Base-by-base conservation (phyloP, 805 yeast genomes). In the Candida gorgasii region DNA sequence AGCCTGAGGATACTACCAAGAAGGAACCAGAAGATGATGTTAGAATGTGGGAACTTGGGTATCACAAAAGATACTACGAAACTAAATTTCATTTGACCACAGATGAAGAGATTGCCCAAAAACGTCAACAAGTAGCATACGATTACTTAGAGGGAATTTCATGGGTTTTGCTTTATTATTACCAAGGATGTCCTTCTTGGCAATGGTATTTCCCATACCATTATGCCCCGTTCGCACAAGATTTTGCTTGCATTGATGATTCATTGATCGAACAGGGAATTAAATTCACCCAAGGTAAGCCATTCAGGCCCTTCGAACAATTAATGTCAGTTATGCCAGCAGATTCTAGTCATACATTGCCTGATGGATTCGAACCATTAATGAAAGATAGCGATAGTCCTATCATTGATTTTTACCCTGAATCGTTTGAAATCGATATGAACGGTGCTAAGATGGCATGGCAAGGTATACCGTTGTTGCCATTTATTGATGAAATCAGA, bases 141-240 rank as follows among this genome's bases (percentile, higher is more conserved):
- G 76, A 81, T 37, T 93, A 93, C 57, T 76, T 93, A 42, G 97
- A 92, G 62, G 99, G 99, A 48, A 86, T 93, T 3, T 81, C 96
- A n/a, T 93, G 99, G 99, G 96, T 84, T 1, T 71, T 93, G 49
- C 65, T 88, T 41, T 93, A 93, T 62, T 93, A 93, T 65, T 92
- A 88, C 62, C 98, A 93, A 63, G 98, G 97, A 2, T 92, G 98
- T 66, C 96, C 96, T 0, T 92, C 98, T 0, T 93, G 99, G 99
- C 83, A 83, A 42, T 93, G 99, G 99, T 93, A 80, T 62, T 93
- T 84, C 55, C 99, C 98, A 0, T 92, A 84, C 60, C 98, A 93
- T 59, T 95, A 93, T 67, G 98, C 99, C 0, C 99, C 99, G 16
- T 90, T 93, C 73, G 98, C 97, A 0, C 76, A 84, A 5, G 99